phyloP scores from a whole-genome alignment of 2,329 filamentous ascomycete species.

The Phaeoacremonium minimum region DNA sequence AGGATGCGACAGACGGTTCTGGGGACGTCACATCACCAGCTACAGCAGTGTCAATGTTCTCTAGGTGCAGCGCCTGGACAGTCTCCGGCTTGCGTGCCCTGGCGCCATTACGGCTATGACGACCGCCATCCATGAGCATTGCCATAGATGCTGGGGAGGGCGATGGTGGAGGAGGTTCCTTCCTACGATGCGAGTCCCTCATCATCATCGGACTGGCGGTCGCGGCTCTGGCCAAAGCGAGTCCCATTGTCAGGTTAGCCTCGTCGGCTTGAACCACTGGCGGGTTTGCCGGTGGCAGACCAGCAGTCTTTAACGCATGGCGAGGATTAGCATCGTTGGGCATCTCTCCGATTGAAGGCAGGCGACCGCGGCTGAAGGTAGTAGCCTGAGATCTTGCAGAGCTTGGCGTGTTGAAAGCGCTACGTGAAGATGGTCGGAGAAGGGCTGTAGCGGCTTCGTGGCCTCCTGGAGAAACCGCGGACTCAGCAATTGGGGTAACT shows the following conservation, averaged over 20 bases:
- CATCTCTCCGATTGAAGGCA: constrained; percentile 74
- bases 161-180: constrained; percentile 59
- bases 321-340: constrained; percentile 31
- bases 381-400: constrained; percentile 60
- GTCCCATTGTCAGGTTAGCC: constrained; percentile 34
- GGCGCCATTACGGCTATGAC: constrained; percentile 63
- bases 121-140: constrained; percentile 54
- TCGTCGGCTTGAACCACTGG: constrained; percentile 28
- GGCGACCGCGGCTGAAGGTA: constrained; percentile 57
- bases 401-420: constrained; percentile 65
- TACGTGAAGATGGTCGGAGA: constrained; percentile 61
- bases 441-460: constrained; percentile 64
- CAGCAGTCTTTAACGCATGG: constrained; percentile 19
- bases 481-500: constrained; percentile 84
- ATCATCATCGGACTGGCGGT: constrained; percentile 66
- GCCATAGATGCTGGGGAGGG: constrained; percentile 62
- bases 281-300: constrained; percentile 17
- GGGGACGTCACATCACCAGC: constrained; percentile 51
- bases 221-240: constrained; percentile 57
- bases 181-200: constrained; percentile 41
- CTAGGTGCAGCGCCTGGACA: constrained; percentile 56
- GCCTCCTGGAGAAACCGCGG: constrained; percentile 67
- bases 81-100: constrained; percentile 75
- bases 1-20: constrained; percentile 49
- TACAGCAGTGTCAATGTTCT: constrained; percentile 47